Base-by-base conservation (phyloP, 352 stramenopile genomes). In the Pythium biforme region DNA sequence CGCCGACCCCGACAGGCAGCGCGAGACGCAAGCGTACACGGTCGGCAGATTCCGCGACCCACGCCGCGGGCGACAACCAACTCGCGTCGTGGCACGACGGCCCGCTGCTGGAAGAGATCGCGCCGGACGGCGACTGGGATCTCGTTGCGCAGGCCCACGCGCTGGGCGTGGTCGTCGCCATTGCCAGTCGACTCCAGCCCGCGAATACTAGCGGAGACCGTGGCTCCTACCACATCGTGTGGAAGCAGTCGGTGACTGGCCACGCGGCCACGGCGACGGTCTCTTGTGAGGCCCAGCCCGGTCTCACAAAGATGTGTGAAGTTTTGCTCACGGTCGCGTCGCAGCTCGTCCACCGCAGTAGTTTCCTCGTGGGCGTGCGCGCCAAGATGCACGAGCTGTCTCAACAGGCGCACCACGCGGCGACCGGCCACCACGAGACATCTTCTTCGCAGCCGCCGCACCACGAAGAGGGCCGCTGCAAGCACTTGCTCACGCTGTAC, bases 21-120 rank as follows among this genome's bases (percentile, higher is more conserved):
- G n/a, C 50, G 22, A 85, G 84, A 55, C 81, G 81, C 49, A 91
- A 91, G 63, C 81, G 81, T 49, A 89, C 88, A 39, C 79, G 81
- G 40, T 91, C 81, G 39, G 79, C 72, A 3, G 81, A 91, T 70
- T 89, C 60, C 12, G 34, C 23, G 3, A n/a, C 14, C 9, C 12
- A 17, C 11, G 17, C 14, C 8, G 22, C n/a, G 12, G 73, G 19
- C 54, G 79, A 85, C 64, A 86, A 89, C 48, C 26, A 29, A 52
- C 70, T 66, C 0, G 74, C 26, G 71, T 69, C 25, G 15, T 52
- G 81, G 78, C 34, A 85, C 77, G 46, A 74, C 80, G 57, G 10
- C 75, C 78, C 37, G 29, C 23, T 70, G 39, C 15, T 70, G 19
- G 73, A 87, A 50, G 78, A 82, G n/a, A 80, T 86, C 37, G 68